Evolutionary conservation across 2,329 filamentous ascomycete genomes (phyloP).

Genomic region (Trichophaea hybrida): DNA sequence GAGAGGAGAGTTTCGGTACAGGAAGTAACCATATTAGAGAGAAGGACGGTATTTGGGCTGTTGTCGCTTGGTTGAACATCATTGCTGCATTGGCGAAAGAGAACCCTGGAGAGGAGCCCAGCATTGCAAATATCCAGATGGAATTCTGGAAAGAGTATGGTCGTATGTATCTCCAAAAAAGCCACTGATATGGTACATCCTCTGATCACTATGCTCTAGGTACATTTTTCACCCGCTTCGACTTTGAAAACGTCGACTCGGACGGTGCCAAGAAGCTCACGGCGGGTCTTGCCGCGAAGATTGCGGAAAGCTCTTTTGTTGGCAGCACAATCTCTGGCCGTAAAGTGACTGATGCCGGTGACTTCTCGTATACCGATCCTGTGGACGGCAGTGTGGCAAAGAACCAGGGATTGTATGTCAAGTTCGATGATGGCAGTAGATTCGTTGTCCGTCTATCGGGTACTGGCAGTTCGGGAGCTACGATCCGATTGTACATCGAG

Average conservation of each 20-base stretch:
- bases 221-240: slow-evolving; percentile 97
- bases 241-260: slow-evolving; percentile 89
- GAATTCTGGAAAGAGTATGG: slow-evolving; percentile 96
- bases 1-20: slow-evolving; percentile 95
- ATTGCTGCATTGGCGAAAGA: slow-evolving; percentile 84
- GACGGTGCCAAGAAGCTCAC: slow-evolving; percentile 86
- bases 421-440: slow-evolving; percentile 86
- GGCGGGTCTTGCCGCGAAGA: slow-evolving; percentile 54
- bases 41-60: slow-evolving; percentile 96
- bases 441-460: slow-evolving; percentile 91
- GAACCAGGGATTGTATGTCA: slow-evolving; percentile 90
- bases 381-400: slow-evolving; percentile 92
- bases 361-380: slow-evolving; percentile 88
- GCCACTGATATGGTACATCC: not conserved
- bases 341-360: slow-evolving; percentile 62
- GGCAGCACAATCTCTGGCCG: slow-evolving; percentile 64
- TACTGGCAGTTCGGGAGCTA: slow-evolving; percentile 87
- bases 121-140: slow-evolving; percentile 89
- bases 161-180: slow-evolving; percentile 34
- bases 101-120: slow-evolving; percentile 64
- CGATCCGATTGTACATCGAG: slow-evolving; percentile 93
- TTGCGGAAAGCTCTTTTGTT: slow-evolving; percentile 53
- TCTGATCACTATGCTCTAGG: slow-evolving; percentile 10
- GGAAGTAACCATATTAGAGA: slow-evolving; percentile 98
- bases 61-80: slow-evolving; percentile 97